phyloP scores from a whole-genome alignment of 2,329 filamentous ascomycete species.

The Ophiostoma sp. region DNA sequence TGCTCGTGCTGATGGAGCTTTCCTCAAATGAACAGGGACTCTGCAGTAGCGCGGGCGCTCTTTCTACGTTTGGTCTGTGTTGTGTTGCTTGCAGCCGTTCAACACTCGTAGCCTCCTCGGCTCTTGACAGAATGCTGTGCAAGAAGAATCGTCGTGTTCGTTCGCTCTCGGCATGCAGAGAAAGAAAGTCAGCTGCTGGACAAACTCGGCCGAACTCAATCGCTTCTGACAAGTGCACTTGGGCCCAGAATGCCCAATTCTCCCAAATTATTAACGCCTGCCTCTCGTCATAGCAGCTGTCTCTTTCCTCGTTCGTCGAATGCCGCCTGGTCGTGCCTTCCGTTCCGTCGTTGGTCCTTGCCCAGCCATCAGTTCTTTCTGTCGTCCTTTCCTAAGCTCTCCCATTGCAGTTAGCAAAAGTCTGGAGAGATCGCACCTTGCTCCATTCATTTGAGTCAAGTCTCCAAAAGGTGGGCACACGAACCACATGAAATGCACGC shows the following conservation, averaged over 20 bases:
- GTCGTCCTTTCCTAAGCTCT: slow-evolving; percentile 3
- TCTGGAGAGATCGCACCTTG: slow-evolving; percentile 15
- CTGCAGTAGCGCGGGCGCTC: slow-evolving; percentile 9
- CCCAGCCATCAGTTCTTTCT: background rate
- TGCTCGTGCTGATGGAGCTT: slow-evolving; percentile 2
- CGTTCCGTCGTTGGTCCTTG: background rate
- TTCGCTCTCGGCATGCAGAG: background rate
- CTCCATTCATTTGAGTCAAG: slow-evolving; percentile 10
- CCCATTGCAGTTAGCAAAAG: background rate
- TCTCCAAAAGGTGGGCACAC: background rate
- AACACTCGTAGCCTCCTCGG: no score
- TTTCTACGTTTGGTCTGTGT: background rate
- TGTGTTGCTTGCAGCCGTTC: background rate
- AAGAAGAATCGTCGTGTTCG: background rate
- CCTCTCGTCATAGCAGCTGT: background rate
- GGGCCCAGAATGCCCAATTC: background rate
- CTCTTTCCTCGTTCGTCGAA: background rate
- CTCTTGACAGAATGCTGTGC: background rate
- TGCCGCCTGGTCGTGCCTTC: background rate
- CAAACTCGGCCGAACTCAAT: background rate
- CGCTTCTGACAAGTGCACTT: background rate
- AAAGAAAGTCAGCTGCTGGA: background rate
- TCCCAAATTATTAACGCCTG: background rate
- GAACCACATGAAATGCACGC: slow-evolving; percentile 1
- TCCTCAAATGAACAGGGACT: slow-evolving; percentile 4